Percentiles rank a stretch among this genome's conserved stretches.
Evolutionary conservation across 73 alveolate genomes (phyloP).

Genomic region (Tetrahymena elliotti): DNA sequence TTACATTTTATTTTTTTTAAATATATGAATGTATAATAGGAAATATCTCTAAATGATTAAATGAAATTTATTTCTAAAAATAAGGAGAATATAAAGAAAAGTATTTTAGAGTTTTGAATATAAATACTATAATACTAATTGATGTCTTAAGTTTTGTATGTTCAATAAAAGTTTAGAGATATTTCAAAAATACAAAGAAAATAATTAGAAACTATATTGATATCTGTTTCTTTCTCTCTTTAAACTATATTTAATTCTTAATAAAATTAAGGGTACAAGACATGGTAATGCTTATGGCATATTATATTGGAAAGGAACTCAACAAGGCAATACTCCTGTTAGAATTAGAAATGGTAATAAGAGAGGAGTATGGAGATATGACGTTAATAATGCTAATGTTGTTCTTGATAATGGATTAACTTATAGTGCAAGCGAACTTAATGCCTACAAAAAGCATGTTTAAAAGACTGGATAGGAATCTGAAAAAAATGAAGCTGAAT

Average conservation of each 20-base stretch:
- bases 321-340: constrained; percentile 21
- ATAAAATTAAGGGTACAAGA: constrained; percentile 13
- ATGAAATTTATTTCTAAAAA: background rate
- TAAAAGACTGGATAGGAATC: background rate
- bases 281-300: constrained; percentile 34
- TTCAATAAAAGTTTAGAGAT: background rate
- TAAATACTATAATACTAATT: background rate
- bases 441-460: background rate
- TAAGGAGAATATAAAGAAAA: background rate
- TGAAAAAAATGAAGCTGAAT: background rate
- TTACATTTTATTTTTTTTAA: background rate
- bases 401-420: constrained; percentile 25
- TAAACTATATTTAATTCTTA: too few species aligned
- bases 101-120: background rate
- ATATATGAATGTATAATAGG: background rate
- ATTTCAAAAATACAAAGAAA: background rate
- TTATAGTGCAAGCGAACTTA: constrained; percentile 11
- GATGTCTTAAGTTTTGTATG: background rate
- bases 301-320: constrained; percentile 18
- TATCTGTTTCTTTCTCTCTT: too few species aligned
- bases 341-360: constrained; percentile 39
- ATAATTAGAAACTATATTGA: too few species aligned
- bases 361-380: constrained; percentile 45
- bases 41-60: background rate
- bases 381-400: constrained; percentile 4